Evolutionary conservation across 2,329 filamentous ascomycete genomes (phyloP).

Genomic region (Fusarium poae): DNA sequence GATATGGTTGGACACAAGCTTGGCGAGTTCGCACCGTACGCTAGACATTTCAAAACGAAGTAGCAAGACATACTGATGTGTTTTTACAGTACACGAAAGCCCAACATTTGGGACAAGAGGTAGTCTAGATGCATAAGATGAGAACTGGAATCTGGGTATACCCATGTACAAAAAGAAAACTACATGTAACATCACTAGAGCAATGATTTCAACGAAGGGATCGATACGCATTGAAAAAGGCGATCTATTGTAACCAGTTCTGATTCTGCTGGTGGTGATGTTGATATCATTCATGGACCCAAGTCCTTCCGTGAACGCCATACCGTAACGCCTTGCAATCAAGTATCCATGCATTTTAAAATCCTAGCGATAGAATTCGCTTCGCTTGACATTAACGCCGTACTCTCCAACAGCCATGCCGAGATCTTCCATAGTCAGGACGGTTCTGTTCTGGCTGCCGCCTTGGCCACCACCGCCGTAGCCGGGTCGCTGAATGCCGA

Average conservation of each 20-base stretch:
- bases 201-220: conserved; percentile 31
- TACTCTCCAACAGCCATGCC: conserved; percentile 99
- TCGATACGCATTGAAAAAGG: conserved; percentile 23
- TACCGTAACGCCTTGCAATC: conserved; percentile 44
- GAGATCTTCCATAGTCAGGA: conserved; percentile 97
- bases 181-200: conserved; percentile 50
- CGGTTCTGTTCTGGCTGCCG: conserved; percentile 88
- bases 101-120: conserved; percentile 66
- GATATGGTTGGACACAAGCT: conserved; percentile 98
- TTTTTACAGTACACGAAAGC: conserved; percentile 65
- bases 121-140: conserved; percentile 39
- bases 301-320: conserved; percentile 40
- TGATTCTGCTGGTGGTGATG: conserved; percentile 24
- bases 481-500: conserved; percentile 81
- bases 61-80: conserved; percentile 19
- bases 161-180: conserved; percentile 48
- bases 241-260: conserved; percentile 39
- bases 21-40: conserved; percentile 90
- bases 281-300: conserved; percentile 37
- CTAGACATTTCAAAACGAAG: conserved; percentile 42
- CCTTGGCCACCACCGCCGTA: conserved; percentile 91
- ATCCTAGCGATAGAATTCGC: conserved; percentile 89
- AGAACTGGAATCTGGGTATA: conserved; percentile 41
- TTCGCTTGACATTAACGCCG: conserved; percentile 95
- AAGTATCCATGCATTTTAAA: conserved; percentile 29